Evolutionary conservation across 1,284 basidiomycete species (phyloP).

Genomic region (Microbotryomycetes sp.): DNA sequence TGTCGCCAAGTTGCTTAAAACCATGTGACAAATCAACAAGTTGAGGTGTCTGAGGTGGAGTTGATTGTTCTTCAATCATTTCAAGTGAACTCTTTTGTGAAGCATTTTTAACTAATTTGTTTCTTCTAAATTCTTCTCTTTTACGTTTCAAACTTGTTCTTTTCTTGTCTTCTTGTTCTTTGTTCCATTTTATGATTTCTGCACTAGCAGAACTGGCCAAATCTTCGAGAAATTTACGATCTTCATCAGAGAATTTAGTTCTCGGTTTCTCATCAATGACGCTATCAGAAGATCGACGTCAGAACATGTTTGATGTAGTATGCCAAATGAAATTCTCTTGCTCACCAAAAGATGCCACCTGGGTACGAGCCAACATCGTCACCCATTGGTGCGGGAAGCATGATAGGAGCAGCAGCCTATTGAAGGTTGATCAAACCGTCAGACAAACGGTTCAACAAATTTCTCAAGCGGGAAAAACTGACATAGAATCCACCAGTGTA

Average conservation of each 20-base stretch:
- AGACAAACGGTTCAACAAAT: neutral
- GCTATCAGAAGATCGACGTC: neutral
- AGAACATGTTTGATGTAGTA: neutral
- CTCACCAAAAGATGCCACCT: slow-evolving; percentile 23
- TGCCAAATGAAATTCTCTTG: too few relatives aligned
- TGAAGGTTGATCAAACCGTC: neutral
- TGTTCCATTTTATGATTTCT: slow-evolving; percentile 16
- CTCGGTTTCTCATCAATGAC: slow-evolving; percentile 23
- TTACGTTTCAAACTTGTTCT: slow-evolving; percentile 5
- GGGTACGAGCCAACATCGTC: slow-evolving; percentile 19
- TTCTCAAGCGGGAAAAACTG: neutral
- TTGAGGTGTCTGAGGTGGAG: slow-evolving; percentile 22
- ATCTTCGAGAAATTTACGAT: slow-evolving; percentile 14
- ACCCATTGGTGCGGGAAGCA: slow-evolving; percentile 23
- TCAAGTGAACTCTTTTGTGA: slow-evolving; percentile 13
- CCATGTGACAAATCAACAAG: neutral
- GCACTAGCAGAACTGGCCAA: slow-evolving; percentile 21
- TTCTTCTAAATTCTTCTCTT: slow-evolving; percentile 13
- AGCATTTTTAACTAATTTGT: slow-evolving; percentile 10
- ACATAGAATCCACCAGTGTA: slow-evolving; percentile 26
- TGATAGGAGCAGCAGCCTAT: slow-evolving; percentile 25
- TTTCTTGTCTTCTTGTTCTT: slow-evolving; percentile 3
- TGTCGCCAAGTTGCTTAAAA: neutral
- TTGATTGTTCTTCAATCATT: slow-evolving; percentile 16
- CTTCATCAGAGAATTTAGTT: slow-evolving; percentile 9